These are phyloP conservation scores for Cynanchum wilfordii DNA, from an alignment of 257 asterid genomes.

Conservation along the genomic window DNA sequence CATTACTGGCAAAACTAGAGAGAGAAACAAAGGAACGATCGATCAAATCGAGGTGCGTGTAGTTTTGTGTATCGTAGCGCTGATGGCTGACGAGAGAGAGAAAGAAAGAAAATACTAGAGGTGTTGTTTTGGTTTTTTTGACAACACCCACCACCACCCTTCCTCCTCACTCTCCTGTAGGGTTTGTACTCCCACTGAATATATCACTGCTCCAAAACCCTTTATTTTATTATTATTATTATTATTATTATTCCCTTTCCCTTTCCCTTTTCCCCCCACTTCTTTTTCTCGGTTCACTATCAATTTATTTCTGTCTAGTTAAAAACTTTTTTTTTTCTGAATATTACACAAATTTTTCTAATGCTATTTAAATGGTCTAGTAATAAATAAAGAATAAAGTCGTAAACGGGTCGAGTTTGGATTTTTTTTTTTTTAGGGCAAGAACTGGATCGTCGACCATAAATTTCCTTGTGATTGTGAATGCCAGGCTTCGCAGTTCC, in stretches of 20 bases:
- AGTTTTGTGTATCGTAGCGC: slow-evolving; percentile 16
- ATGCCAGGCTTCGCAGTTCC: not conserved
- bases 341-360: too few species aligned
- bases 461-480: not conserved
- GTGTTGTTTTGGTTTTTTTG: slow-evolving; percentile 22
- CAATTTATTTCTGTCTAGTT: too few species aligned
- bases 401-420: not conserved
- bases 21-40: slow-evolving; percentile 20
- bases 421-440: not conserved
- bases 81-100: slow-evolving; percentile 22
- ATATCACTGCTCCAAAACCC: slow-evolving; percentile 4
- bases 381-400: too few species aligned
- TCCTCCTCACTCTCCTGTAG: not conserved
- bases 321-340: too few species aligned
- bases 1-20: slow-evolving; percentile 49
- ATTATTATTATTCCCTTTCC: not conserved
- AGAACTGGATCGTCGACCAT: not conserved
- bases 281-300: too few species aligned
- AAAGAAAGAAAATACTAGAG: not conserved
- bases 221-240: slow-evolving; percentile 1
- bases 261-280: not conserved
- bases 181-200: slow-evolving; percentile 15
- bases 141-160: not conserved
- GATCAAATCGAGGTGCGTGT: slow-evolving; percentile 42
- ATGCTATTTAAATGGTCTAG: too few species aligned